A percentile compares a stretch with the other conserved stretches of the same genome.
phyloP scores from a whole-genome alignment of 805 yeast genomes.

The Starmerella floris region DNA sequence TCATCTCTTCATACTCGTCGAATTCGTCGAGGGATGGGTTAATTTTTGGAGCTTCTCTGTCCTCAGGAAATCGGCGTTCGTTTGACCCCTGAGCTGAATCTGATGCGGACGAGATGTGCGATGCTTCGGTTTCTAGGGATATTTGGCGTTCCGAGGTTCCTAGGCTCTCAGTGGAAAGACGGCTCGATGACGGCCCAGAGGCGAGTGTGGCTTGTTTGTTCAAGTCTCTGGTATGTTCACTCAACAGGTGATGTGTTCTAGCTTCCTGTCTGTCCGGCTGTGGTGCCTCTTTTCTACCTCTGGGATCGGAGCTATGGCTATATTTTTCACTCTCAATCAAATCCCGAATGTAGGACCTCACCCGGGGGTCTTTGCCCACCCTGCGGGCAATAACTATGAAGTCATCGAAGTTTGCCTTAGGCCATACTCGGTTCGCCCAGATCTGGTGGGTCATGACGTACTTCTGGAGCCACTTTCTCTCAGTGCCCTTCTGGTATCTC shows the following conservation, averaged over 20 bases:
- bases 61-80: background rate
- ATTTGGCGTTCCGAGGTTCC: no score
- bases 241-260: no score
- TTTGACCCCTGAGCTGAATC: background rate
- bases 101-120: no score
- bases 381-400: conserved; percentile 41
- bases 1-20: background rate
- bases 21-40: background rate
- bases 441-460: conserved; percentile 48
- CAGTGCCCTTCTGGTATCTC: conserved; percentile 32
- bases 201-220: background rate
- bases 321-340: conserved; percentile 20
- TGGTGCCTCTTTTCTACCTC: background rate
- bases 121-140: background rate
- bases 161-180: background rate
- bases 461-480: conserved; percentile 37
- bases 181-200: background rate
- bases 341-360: conserved; percentile 14
- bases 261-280: background rate
- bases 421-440: conserved; percentile 67
- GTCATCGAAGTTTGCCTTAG: conserved; percentile 67
- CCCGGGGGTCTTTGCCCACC: conserved; percentile 31
- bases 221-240: background rate
- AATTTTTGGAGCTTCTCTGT: background rate
- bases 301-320: background rate